phyloP scores from a whole-genome alignment of 2,329 filamentous ascomycete species.

The Acrodontium crateriforme region DNA sequence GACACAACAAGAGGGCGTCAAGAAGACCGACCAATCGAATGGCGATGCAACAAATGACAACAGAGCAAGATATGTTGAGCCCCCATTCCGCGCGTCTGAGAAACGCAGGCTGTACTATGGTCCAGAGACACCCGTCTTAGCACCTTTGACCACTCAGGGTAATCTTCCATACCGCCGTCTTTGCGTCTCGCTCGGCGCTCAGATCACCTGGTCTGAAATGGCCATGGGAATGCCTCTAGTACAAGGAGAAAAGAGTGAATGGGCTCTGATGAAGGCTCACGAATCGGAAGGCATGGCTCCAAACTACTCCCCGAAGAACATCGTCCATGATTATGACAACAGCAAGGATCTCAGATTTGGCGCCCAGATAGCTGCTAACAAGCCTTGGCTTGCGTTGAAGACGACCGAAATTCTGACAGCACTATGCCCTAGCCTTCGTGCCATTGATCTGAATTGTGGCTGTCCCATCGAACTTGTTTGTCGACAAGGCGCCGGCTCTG shows the following conservation, averaged over 20 bases:
- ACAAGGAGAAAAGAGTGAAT: conserved; percentile 81
- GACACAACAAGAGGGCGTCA: conserved; percentile 19
- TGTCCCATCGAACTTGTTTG: conserved; percentile 94
- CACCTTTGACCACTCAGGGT: conserved; percentile 89
- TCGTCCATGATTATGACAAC: conserved; percentile 70
- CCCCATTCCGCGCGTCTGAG: conserved; percentile 79
- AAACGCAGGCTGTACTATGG: conserved; percentile 92
- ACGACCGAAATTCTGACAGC: conserved; percentile 67
- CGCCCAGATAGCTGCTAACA: conserved; percentile 82
- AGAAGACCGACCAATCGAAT: conserved; percentile 19
- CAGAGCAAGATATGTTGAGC: conserved; percentile 68
- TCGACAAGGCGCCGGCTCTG: conserved; percentile 76
- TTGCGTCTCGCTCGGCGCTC: conserved; percentile 75
- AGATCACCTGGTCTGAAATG: conserved; percentile 97
- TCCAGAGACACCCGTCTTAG: conserved; percentile 81
- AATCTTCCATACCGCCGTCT: conserved; percentile 89
- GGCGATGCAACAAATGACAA: conserved; percentile 29
- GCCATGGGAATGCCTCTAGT: conserved; percentile 81
- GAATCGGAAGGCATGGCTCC: conserved; percentile 67
- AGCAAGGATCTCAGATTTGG: conserved; percentile 75
- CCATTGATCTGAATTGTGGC: conserved; percentile 92
- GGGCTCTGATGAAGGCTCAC: conserved; percentile 89
- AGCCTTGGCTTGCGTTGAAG: conserved; percentile 82
- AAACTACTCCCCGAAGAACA: conserved; percentile 42
- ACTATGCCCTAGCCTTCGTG: conserved; percentile 67